phyloP scores from a whole-genome alignment of 225 moss, liverwort and hornwort species.

The Sphagnum tenellum region DNA sequence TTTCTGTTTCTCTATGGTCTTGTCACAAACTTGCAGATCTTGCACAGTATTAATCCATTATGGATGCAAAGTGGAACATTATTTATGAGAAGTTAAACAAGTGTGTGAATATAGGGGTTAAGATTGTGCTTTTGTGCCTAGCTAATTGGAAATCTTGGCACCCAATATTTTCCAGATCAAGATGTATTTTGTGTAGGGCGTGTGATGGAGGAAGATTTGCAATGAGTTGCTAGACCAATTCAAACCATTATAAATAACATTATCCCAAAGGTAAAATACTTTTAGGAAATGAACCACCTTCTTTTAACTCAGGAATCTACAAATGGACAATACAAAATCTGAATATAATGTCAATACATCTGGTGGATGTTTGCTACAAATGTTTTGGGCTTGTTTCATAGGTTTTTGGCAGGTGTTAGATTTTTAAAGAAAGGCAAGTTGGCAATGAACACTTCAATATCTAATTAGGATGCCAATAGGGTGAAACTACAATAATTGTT shows the following conservation, averaged over 20 bases:
- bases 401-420: slow-evolving; percentile 79
- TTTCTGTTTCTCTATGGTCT: not conserved
- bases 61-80: slow-evolving; percentile 99
- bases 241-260: slow-evolving; percentile 95
- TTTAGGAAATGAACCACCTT: too few species aligned
- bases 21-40: slow-evolving; percentile 74
- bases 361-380: too few species aligned
- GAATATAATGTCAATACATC: too few species aligned
- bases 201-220: slow-evolving; percentile 90
- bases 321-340: too few species aligned
- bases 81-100: slow-evolving; percentile 94
- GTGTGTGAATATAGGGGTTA: slow-evolving; percentile 88
- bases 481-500: slow-evolving; percentile 89
- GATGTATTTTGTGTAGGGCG: slow-evolving; percentile 93
- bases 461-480: slow-evolving; percentile 87
- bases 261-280: slow-evolving; percentile 79
- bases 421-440: slow-evolving; percentile 88
- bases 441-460: slow-evolving; percentile 98
- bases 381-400: slow-evolving; percentile 10
- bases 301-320: too few species aligned
- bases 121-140: slow-evolving; percentile 83
- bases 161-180: slow-evolving; percentile 96
- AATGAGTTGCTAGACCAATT: slow-evolving; percentile 76
- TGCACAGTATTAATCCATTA: slow-evolving; percentile 83
- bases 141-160: slow-evolving; percentile 91